phyloP scores from a whole-genome alignment of 331 rosid genomes.

The Malus hybrid region DNA sequence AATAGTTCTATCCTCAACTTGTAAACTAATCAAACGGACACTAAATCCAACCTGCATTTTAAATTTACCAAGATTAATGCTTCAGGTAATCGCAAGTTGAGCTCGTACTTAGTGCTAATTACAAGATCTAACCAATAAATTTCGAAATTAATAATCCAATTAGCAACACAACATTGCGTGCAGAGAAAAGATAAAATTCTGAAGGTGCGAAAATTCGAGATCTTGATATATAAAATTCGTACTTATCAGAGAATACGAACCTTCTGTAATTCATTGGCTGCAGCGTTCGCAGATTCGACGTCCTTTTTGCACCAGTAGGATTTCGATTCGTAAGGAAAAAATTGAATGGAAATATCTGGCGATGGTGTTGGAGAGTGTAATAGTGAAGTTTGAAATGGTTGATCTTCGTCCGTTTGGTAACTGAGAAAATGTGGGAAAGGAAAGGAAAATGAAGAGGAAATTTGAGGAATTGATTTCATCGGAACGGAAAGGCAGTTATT shows the following conservation, averaged over 20 bases:
- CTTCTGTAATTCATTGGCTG: conserved; percentile 46
- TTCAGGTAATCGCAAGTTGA: not conserved
- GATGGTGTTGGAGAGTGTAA: not conserved
- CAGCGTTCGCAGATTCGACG: conserved; percentile 2
- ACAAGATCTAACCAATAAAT: not conserved
- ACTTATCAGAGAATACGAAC: conserved; percentile 9
- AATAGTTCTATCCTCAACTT: not conserved
- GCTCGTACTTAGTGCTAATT: not conserved
- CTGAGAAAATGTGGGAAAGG: conserved; percentile 9
- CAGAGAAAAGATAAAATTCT: not conserved
- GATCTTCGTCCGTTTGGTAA: not conserved
- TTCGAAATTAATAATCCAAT: not conserved
- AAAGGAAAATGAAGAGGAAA: not conserved
- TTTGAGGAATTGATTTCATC: not conserved
- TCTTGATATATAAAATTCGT: not conserved
- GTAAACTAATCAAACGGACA: not conserved
- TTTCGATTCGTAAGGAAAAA: not conserved
- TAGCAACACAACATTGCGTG: not conserved
- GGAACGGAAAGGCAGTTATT: too few relatives aligned
- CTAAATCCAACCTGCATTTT: not conserved
- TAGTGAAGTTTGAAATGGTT: not conserved
- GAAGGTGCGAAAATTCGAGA: not conserved
- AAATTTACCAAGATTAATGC: not conserved
- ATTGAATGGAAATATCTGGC: not conserved
- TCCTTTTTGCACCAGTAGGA: not conserved